Conservation (phyloP, 805 yeast genomes). For the Ogataea pilisensis region DNA sequence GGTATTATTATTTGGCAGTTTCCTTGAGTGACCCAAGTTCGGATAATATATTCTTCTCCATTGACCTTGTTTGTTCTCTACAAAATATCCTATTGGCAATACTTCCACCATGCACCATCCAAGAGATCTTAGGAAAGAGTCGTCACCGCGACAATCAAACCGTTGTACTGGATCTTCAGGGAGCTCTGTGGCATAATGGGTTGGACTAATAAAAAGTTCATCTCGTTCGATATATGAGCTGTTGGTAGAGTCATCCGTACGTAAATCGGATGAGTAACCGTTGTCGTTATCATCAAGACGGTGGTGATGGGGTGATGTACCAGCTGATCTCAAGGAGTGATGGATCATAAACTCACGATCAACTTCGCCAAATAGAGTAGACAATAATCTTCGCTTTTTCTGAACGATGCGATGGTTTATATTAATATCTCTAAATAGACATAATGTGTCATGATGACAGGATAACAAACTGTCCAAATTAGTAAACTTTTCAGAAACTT, state of each 20-base stretch:
- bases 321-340: not conserved
- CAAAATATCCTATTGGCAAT: conserved; percentile 52
- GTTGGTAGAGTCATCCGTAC: not conserved
- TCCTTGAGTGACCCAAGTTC: conserved; percentile 51
- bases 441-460: conserved; percentile 48
- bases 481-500: conserved; percentile 38
- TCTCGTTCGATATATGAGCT: conserved; percentile 4
- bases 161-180: conserved; percentile 22
- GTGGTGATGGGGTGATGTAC: not conserved
- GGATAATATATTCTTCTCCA: conserved; percentile 52
- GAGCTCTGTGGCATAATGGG: conserved; percentile 11
- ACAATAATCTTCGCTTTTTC: not conserved
- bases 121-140: conserved; percentile 24
- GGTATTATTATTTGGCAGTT: conserved; percentile 40
- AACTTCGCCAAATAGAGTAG: not conserved
- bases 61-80: conserved; percentile 42
- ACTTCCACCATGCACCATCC: conserved; percentile 63
- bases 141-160: conserved; percentile 39
- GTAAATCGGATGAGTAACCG: too few species aligned
- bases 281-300: too few species aligned
- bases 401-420: conserved; percentile 10
- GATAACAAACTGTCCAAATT: conserved; percentile 41
- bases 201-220: conserved; percentile 13
- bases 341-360: not conserved
- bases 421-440: conserved; percentile 20